Base-by-base conservation (phyloP, 345 rosid species). In the Euphorbia pulcherrima region DNA sequence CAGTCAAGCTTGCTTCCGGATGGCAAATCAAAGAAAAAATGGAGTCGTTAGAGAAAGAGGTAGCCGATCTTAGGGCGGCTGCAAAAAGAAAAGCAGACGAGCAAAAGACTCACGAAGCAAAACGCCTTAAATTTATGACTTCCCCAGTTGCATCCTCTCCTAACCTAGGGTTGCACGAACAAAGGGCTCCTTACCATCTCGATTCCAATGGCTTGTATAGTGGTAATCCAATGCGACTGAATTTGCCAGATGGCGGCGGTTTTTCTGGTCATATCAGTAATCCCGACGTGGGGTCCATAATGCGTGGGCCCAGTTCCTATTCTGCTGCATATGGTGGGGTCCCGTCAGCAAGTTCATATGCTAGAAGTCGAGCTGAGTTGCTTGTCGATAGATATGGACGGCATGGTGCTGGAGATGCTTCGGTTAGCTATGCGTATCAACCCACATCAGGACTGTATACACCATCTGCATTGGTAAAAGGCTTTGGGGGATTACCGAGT, bases 11-110 rank as follows among this genome's bases (percentile, higher is more conserved):
- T 64, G 71, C 85, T 76, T 84, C 87, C 55, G 89, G 72, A 29
- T 85, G 85, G 82, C 81, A 82, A 64, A 59, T 86, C 53, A 72
- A 79, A 72, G 91, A 87, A 56, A 76, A 72, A 75, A 83, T 83
- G 23, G 40, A 26, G 12, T 72, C 75, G 72, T 77, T 87, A 70
- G 87, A 86, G 77, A 81, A 81, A 74, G 87, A 87, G 26, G 78
- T 63, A 74, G 67, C 69, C 67, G 79, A 83, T 55, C 82, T 84
- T 13, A 77, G 68, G 71, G 77, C 67, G 39, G 64, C 73, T 16
- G 60, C 77, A 20, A 81, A 82, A 71, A 84, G 86, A 73, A 83
- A 79, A 78, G 67, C 54, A 48, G 85, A 80, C 54, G 83, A 74
- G 68, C 78, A 28, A 68, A 73, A 53, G 71, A 69, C 71, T 77